These are phyloP conservation scores for Rhododendron ovatum DNA, from an alignment of 148 eudicot genomes.

Conservation along the genomic window DNA sequence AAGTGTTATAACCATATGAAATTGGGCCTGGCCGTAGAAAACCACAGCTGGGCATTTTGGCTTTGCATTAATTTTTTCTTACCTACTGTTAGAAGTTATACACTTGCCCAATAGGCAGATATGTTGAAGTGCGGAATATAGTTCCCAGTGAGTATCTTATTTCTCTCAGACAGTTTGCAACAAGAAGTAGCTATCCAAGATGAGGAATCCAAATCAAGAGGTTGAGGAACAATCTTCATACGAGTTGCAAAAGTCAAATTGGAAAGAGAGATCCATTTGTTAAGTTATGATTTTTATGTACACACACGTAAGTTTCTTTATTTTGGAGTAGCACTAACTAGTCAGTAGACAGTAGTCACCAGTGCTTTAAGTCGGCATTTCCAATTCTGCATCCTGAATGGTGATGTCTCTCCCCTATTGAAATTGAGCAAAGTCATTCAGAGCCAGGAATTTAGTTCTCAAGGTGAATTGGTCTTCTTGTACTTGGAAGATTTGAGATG, in stretches of 20 bases:
- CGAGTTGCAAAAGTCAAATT: not conserved
- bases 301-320: not conserved
- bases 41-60: not conserved
- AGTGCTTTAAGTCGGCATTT: not conserved
- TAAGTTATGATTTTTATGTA: not conserved
- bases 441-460: not conserved
- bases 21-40: not conserved
- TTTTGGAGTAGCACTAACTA: not conserved
- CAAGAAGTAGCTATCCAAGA: not conserved
- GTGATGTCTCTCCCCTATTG: not conserved
- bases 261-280: not conserved
- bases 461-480: not conserved
- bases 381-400: not conserved
- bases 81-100: not conserved
- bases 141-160: not conserved
- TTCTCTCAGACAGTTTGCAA: not conserved
- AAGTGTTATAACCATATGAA: not conserved
- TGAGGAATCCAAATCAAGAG: not conserved
- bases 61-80: not conserved
- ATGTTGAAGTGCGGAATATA: not conserved
- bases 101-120: not conserved
- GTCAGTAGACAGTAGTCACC: not conserved
- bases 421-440: not conserved
- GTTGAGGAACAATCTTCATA: not conserved
- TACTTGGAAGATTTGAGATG: not conserved